Evolutionary conservation across 2,329 filamentous ascomycete species (phyloP), one percentile per base, ranked within the genome.

Genomic region (Cladophialophora immunda): DNA sequence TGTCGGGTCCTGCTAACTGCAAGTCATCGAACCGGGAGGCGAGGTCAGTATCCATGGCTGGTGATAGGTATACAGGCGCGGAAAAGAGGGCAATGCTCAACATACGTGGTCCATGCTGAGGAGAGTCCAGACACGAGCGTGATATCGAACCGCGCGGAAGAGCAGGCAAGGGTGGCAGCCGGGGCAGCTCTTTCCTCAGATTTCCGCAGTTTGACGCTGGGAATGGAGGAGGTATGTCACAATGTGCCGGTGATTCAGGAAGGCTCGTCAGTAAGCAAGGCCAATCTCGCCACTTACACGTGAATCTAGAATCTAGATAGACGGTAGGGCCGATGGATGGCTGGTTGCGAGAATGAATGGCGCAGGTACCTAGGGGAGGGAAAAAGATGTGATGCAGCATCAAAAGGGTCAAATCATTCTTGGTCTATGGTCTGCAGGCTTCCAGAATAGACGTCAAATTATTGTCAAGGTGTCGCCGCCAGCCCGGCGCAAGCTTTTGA

Each of bases 1-100:
- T 88, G 73, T 89, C 87, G 79, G 82, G 86, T 72, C 85, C 85
- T 71, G 78, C 73, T 75, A 87, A 81, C 86, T 88, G 76, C 65
- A 73, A 27, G 59, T 66, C 50, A 34, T 54, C 64, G 65, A 70
- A 65, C 58, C 63, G 66, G 67, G 68, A 70, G 50, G 69, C 66
- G 62, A 76, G 67, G 73, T 77, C 70, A 78, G 78, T 58, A 50
- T 64, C 66, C 66, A 71, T 70, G 52, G 11, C 64, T 32, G 17
- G 32, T 55, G 58, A 32, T 13, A 64, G 45, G 32, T 9, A 22
- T 55, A 15, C 25, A 36, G 38, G 34, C 27, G 27, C 19, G 36
- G 55, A 64, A 52, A 56, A 34, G 29, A 50, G 59, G 67, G 66
- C 30, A 45, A 58, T 19, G 47, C 38, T 34, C 19, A 30, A 76